Conservation (phyloP, 2,329 filamentous ascomycete species). For the Fusarium sp. region DNA sequence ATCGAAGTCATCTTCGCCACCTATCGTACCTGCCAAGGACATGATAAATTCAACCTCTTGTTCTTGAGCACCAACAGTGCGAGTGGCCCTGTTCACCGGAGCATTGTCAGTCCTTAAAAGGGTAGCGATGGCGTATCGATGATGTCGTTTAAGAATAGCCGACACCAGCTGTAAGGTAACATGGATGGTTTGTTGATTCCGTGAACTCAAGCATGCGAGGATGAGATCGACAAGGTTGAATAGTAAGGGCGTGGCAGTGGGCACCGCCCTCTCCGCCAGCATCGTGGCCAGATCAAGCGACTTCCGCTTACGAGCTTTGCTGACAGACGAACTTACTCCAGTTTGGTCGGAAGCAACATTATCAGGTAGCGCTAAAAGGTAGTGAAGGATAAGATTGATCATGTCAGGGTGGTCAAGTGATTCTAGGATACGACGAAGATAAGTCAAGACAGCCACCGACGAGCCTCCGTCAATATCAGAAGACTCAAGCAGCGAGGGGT, state of each 20-base stretch:
- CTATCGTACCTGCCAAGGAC: constrained; percentile 75
- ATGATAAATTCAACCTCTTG: constrained; percentile 81
- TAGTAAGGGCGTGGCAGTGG: constrained; percentile 81
- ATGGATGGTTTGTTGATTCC: constrained; percentile 88
- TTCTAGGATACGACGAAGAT: constrained; percentile 90
- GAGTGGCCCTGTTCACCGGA: constrained; percentile 65
- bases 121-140: constrained; percentile 84
- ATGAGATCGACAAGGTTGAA: constrained; percentile 96
- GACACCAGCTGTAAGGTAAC: constrained; percentile 90
- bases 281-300: constrained; percentile 89
- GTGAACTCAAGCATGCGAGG: constrained; percentile 84
- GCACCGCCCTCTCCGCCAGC: constrained; percentile 80
- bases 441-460: constrained; percentile 94
- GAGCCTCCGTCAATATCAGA: constrained; percentile 98
- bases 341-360: constrained; percentile 54
- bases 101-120: constrained; percentile 76
- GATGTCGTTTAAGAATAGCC: constrained; percentile 87
- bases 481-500: constrained; percentile 94
- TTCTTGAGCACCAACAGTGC: constrained; percentile 80
- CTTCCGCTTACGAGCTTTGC: constrained; percentile 83
- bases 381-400: constrained; percentile 92
- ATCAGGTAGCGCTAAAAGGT: constrained; percentile 86
- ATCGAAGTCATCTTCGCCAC: constrained; percentile 77
- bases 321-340: constrained; percentile 66
- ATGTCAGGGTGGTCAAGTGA: constrained; percentile 93